Evolutionary conservation across 2,329 filamentous ascomycete species (phyloP).

Genomic region (Beauveria sp.): DNA sequence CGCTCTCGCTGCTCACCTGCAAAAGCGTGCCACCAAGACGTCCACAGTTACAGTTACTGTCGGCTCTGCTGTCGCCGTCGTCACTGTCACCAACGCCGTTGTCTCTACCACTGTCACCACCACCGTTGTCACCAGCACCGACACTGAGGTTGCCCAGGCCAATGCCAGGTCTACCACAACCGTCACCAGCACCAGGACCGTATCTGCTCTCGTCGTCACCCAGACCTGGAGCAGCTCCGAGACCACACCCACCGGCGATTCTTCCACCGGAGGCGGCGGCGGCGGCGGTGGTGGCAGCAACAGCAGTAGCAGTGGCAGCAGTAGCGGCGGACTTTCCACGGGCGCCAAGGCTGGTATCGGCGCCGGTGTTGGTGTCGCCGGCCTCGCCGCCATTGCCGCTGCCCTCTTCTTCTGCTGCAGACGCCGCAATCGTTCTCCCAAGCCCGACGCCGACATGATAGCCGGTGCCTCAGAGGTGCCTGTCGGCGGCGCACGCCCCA

Average conservation of each 20-base stretch:
- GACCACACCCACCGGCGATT: slow-evolving; percentile 19
- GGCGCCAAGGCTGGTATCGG: slow-evolving; percentile 39
- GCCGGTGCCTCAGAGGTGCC: slow-evolving; percentile 36
- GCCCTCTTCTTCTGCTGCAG: slow-evolving; percentile 23
- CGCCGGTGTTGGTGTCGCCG: slow-evolving; percentile 30
- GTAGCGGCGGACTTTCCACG: slow-evolving; percentile 27
- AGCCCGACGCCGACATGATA: slow-evolving; percentile 31
- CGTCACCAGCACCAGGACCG: slow-evolving; percentile 28
- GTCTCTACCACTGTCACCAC: slow-evolving; percentile 24
- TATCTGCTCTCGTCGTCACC: slow-evolving; percentile 13
- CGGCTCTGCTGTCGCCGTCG: slow-evolving; percentile 18
- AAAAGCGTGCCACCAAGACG: slow-evolving; percentile 29
- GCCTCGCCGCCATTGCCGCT: slow-evolving; percentile 24
- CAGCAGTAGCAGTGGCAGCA: slow-evolving; percentile 2
- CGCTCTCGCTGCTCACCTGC: slow-evolving; percentile 16
- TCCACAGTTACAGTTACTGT: slow-evolving; percentile 25
- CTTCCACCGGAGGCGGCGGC: slow-evolving; percentile 9
- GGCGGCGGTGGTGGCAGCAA: slow-evolving; percentile 13
- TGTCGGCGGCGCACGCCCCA: slow-evolving; percentile 27
- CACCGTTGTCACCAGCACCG: slow-evolving; percentile 21
- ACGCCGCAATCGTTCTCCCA: slow-evolving; percentile 23
- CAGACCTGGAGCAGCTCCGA: slow-evolving; percentile 23
- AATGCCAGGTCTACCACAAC: slow-evolving; percentile 33
- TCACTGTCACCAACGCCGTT: slow-evolving; percentile 23
- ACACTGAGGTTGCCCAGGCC: slow-evolving; percentile 26